Percentiles rank a stretch among this genome's conserved stretches.
phyloP scores from a whole-genome alignment of 768 basidiomycete species.

The Collybia sp. region DNA sequence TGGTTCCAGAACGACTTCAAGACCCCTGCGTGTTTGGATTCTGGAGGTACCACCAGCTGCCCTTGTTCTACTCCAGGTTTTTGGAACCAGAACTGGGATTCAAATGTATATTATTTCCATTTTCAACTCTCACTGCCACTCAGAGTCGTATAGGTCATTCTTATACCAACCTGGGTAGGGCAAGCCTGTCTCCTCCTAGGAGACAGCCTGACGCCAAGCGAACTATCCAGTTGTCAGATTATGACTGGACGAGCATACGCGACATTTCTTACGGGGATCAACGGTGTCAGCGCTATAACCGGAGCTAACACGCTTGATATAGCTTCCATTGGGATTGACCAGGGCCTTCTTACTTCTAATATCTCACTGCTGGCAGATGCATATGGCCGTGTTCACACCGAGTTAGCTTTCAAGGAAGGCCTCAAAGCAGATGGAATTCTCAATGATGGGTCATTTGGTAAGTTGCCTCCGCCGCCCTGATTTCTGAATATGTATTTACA shows the following conservation, averaged over 20 bases:
- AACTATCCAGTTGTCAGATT: conserved; percentile 28
- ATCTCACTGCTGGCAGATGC: conserved; percentile 42
- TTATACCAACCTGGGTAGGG: conserved; percentile 44
- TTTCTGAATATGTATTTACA: conserved; percentile 13
- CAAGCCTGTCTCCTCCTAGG: conserved; percentile 43
- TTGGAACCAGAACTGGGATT: conserved; percentile 53
- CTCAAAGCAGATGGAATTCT: conserved; percentile 59
- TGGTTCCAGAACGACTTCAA: conserved; percentile 53
- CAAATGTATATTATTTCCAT: conserved; percentile 26
- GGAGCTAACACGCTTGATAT: conserved; percentile 58
- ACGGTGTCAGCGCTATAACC: conserved; percentile 36
- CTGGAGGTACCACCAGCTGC: conserved; percentile 37
- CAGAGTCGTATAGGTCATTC: conserved; percentile 33
- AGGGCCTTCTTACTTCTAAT: conserved; percentile 36
- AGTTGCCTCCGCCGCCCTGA: conserved; percentile 12
- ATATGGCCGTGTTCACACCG: conserved; percentile 46
- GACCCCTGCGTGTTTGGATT: conserved; percentile 37
- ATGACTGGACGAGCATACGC: conserved; percentile 40
- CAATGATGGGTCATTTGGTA: conserved; percentile 46
- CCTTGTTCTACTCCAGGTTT: conserved; percentile 42
- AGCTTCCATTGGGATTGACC: conserved; percentile 58
- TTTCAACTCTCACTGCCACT: background rate
- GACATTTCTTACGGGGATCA: conserved; percentile 27
- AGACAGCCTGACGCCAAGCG: conserved; percentile 25
- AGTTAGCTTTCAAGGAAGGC: conserved; percentile 46